These are phyloP conservation scores for Priceomyces fermenticarens DNA, from an alignment of 805 yeast genomes.

Conservation along the genomic window DNA sequence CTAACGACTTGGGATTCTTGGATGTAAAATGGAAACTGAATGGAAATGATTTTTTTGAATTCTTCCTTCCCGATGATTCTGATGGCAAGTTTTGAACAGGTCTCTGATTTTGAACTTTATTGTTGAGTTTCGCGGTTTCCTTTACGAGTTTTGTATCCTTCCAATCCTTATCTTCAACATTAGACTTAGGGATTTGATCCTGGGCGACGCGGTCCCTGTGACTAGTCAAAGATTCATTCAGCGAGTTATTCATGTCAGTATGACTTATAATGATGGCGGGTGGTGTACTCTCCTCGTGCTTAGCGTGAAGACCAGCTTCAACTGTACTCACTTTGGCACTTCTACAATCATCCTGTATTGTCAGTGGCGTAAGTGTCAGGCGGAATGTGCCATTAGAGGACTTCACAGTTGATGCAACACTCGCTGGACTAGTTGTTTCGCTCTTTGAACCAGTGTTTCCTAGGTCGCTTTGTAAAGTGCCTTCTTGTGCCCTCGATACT, in stretches of 20 bases:
- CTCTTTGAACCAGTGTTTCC: neutral
- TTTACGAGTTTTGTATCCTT: too few species aligned
- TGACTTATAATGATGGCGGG: conserved; percentile 19
- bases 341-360: conserved; percentile 14
- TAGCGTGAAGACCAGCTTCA: conserved; percentile 1
- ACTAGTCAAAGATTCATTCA: too few species aligned
- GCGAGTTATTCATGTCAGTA: conserved; percentile 3
- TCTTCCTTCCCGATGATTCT: conserved; percentile 2
- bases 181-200: too few species aligned
- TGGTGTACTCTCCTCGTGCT: conserved; percentile 1
- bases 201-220: too few species aligned
- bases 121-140: too few species aligned
- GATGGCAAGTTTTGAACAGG: conserved; percentile 7
- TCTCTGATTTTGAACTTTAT: too few species aligned
- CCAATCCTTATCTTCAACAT: too few species aligned
- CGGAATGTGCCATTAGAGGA: conserved; percentile 26
- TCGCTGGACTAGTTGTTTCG: conserved; percentile 23
- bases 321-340: conserved; percentile 5
- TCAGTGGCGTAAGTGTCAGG: conserved; percentile 26
- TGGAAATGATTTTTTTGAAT: neutral
- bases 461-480: neutral
- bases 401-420: conserved; percentile 25
- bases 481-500: neutral
- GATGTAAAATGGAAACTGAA: neutral
- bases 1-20: conserved; percentile 4